Evolutionary conservation across 805 yeast genomes (phyloP), one percentile per base, ranked within the genome.

Genomic region (Sugiyamaella marilandica): DNA sequence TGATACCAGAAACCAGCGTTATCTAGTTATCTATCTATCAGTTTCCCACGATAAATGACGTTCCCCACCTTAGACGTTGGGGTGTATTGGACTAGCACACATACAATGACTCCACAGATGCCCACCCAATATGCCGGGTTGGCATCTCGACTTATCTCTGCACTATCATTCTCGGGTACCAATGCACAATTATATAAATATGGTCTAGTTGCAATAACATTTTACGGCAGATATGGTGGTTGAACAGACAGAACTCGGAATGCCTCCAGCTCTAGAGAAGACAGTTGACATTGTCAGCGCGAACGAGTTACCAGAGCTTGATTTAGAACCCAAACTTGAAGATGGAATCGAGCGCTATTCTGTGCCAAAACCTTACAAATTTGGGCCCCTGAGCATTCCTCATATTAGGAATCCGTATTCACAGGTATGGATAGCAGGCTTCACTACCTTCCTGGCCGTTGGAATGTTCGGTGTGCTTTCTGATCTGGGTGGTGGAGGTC

Each of bases 391-490:
- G 2, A 36, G 10, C 5, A 35, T 53, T 13, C 55, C 55, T 5
- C 32, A 49, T 39, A 16, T 37, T 29, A 34, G 16, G 34, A 33
- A 45, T 16, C 54, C 56, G 14, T 35, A 44, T 29, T 10, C 47
- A 7, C 61, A 58, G 45, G 59, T 55, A 16, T 36, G 52, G 14
- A 13, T 58, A n/a, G 58, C 54, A 18, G 61, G 61, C 5, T 34
- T 58, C 36, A 50, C 54, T 21, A 56, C 51, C 31, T 58, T 58
- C 41, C 41, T 56, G 29, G 47, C 57, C 5, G 61, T 54, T 5
- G 81, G 81, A 41, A 74, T 75, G 74, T 77, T 65, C 62, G 76
- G 76, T 54, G 80, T 81, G 48, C 67, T 77, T 43, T 58, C 74
- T 18, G 80, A 80, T 54, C 70, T 77, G 47, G 79, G 79, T 26